Conservation (phyloP, 2,329 filamentous ascomycete species). For the Knufia petricola region DNA sequence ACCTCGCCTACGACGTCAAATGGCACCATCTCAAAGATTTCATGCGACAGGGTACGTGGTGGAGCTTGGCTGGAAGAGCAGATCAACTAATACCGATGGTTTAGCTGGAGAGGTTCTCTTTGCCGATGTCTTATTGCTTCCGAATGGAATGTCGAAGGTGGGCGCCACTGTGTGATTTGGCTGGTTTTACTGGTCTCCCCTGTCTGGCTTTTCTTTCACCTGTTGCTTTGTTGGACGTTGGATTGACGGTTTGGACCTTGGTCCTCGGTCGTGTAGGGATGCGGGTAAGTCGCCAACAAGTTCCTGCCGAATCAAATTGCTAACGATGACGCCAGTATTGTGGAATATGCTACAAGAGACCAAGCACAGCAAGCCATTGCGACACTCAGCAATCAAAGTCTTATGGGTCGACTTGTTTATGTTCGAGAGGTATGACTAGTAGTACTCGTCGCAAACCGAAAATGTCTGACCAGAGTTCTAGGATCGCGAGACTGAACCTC, state of each 20-base stretch:
- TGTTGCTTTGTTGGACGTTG: conserved; percentile 71
- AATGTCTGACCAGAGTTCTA: conserved; percentile 30
- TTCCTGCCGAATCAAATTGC: conserved; percentile 4
- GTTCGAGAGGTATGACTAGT: conserved; percentile 72
- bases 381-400: conserved; percentile 96
- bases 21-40: conserved; percentile 99
- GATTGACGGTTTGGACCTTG: conserved; percentile 97
- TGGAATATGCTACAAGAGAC: conserved; percentile 99
- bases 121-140: conserved; percentile 97
- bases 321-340: conserved; percentile 58
- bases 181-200: conserved; percentile 65
- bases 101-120: conserved; percentile 98
- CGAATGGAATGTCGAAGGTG: conserved; percentile 99
- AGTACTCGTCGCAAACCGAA: background rate
- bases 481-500: conserved; percentile 97
- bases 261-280: conserved; percentile 94
- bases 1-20: conserved; percentile 98
- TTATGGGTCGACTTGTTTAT: conserved; percentile 97
- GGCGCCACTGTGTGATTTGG: conserved; percentile 84
- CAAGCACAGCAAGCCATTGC: conserved; percentile 96
- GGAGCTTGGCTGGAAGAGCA: conserved; percentile 21
- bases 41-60: conserved; percentile 81
- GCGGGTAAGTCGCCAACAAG: conserved; percentile 64
- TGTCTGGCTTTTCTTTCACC: conserved; percentile 27
- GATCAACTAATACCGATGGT: conserved; percentile 28